Evolutionary conservation across 2,329 filamentous ascomycete species (phyloP), one percentile per base, ranked within the genome.

Genomic region (Aspergillus chevalieri): DNA sequence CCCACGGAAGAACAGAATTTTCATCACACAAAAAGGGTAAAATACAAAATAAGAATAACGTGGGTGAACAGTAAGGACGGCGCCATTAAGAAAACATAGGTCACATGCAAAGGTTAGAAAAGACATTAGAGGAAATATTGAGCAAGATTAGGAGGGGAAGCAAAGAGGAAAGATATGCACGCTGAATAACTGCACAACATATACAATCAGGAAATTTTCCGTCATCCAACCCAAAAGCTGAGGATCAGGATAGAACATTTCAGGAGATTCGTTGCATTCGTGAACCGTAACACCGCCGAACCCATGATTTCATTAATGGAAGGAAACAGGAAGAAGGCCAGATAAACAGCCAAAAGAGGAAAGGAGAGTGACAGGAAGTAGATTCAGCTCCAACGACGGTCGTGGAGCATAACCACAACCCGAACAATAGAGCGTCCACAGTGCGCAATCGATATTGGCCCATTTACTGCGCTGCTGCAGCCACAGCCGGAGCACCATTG

Each of bases 111-210:
- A 52, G 51, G 52, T 47, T 50, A 45, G 46, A 55, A 49, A 45
- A 54, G 52, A 49, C 39, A 55, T 56, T 56, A 56, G 54, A 49
- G 51, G 51, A 56, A 54, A 51, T 47, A 56, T 46, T 59, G 50
- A 57, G 34, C 34, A 36, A 17, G 57, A 55, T 59, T 51, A 56
- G 49, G 52, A 49, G 54, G 52, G 53, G 49, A 46, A 53, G 47
- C 50, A 44, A 46, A 54, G 47, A 44, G 52, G 52, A 48, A 41
- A 55, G 60, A 54, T 62, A 68, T 67, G 65, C 65, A 67, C 66
- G 67, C 66, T 68, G 57, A 66, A 65, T 59, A 67, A 64, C 55
- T 60, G 57, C 57, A 65, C 58, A 55, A 59, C 56, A 63, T 63
- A 55, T 59, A 59, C 60, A 61, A 61, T 50, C 46, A 52, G 56